These are phyloP conservation scores for Funneliformis mosseae DNA, from an alignment of 192 early-diverging fungal genomes.

Conservation along the genomic window DNA sequence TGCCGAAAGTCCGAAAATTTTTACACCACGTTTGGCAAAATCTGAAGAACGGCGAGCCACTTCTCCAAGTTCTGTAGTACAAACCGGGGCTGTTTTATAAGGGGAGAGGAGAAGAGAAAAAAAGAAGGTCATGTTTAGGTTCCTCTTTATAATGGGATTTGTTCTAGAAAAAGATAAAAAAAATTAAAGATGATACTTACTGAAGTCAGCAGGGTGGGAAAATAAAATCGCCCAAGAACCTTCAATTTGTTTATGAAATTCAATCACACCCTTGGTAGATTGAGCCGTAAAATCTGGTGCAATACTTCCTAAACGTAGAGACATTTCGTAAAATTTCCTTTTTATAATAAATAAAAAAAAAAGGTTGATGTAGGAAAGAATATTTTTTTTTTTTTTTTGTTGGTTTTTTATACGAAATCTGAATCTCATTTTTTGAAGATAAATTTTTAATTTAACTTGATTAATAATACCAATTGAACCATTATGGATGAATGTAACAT, in stretches of 20 bases:
- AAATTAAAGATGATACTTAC: constrained; percentile 37
- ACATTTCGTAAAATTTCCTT: constrained; percentile 14
- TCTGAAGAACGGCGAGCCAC: constrained; percentile 81
- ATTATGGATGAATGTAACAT: not conserved
- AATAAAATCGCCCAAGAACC: constrained; percentile 94
- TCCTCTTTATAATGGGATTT: constrained; percentile 69
- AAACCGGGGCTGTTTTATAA: constrained; percentile 70
- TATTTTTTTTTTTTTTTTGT: not conserved
- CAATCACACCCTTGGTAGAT: constrained; percentile 88
- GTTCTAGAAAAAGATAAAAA: not conserved
- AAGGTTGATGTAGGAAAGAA: not conserved
- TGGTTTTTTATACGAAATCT: not conserved
- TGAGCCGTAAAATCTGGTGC: constrained; percentile 75
- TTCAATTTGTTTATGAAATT: constrained; percentile 88
- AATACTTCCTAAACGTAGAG: constrained; percentile 46
- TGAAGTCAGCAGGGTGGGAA: constrained; percentile 98
- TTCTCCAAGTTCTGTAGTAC: constrained; percentile 95
- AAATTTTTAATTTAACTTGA: too few relatives aligned
- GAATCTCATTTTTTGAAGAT: not conserved
- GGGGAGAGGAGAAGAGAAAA: not conserved
- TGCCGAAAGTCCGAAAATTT: constrained; percentile 92
- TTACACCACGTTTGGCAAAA: constrained; percentile 80
- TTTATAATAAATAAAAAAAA: not conserved
- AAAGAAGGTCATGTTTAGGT: not conserved
- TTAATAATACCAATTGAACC: not conserved